These are phyloP conservation scores for Plasmodium vivax DNA, from an alignment of 169 alveolate species.

Conservation along the genomic window DNA sequence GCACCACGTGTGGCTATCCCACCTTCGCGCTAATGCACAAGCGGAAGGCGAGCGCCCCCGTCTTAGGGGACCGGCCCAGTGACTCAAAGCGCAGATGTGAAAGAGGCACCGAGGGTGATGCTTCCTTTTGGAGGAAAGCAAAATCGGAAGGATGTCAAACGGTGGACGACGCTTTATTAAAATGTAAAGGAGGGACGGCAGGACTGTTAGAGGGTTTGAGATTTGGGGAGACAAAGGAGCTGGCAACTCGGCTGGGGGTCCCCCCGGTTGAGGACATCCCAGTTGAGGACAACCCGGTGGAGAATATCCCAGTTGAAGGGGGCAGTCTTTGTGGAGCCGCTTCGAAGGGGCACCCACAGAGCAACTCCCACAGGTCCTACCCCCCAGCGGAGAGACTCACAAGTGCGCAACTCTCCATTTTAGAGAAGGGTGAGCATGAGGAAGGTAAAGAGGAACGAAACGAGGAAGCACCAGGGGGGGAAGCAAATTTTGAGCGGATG, in stretches of 20 bases:
- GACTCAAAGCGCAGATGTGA: not conserved
- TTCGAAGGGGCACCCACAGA: not conserved
- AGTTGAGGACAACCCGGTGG: no score
- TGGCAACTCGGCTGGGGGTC: not conserved
- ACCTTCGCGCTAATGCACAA: not conserved
- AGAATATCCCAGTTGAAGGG: not conserved
- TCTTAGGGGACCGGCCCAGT: not conserved
- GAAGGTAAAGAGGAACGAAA: not conserved
- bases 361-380: not conserved
- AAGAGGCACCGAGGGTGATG: not conserved
- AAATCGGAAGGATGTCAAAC: not conserved
- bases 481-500: not conserved
- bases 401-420: not conserved
- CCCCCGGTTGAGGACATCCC: not conserved
- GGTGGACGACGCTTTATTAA: not conserved
- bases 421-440: not conserved
- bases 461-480: not conserved
- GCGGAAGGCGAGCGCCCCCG: not conserved
- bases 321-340: not conserved
- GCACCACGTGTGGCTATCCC: not conserved
- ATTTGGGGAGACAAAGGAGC: not conserved
- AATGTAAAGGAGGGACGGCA: not conserved
- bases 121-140: not conserved
- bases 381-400: not conserved
- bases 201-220: not conserved